Conservation (phyloP, 2,329 filamentous ascomycete species). For the Helminthosporium solani region DNA sequence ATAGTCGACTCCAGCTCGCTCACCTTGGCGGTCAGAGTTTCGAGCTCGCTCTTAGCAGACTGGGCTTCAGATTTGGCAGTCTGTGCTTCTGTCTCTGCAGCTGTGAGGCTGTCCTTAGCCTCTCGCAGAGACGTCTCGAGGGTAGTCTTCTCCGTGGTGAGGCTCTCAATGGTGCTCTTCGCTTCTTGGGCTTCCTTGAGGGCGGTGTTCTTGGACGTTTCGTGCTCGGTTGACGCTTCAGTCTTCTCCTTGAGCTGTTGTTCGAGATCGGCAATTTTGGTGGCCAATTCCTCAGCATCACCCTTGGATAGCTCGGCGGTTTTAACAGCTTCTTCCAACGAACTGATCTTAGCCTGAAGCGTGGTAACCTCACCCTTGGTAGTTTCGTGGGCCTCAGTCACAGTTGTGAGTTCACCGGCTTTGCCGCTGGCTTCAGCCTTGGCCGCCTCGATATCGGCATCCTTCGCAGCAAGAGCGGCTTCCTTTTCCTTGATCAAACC, state of each 20-base stretch:
- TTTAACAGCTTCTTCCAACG: conserved; percentile 14
- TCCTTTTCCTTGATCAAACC: conserved; percentile 16
- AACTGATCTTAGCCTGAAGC: conserved; percentile 15
- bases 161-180: conserved; percentile 1
- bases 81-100: conserved; percentile 12
- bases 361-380: conserved; percentile 18
- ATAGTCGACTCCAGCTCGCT: conserved; percentile 25
- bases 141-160: conserved; percentile 2
- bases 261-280: conserved; percentile 13
- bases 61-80: conserved; percentile 15
- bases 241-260: conserved; percentile 5
- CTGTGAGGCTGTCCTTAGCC: conserved; percentile 4
- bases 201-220: background rate
- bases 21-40: conserved; percentile 22
- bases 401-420: conserved; percentile 18
- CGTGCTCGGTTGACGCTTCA: background rate
- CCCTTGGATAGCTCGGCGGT: conserved; percentile 10
- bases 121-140: conserved; percentile 16
- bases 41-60: conserved; percentile 18
- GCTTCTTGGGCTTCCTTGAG: conserved; percentile 8
- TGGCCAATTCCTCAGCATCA: conserved; percentile 8
- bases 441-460: conserved; percentile 14
- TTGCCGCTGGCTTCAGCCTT: conserved; percentile 18
- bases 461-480: conserved; percentile 12
- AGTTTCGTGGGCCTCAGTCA: conserved; percentile 20